Evolutionary conservation across 768 basidiomycete genomes (phyloP), one percentile per base, ranked within the genome.

Genomic region (Rhodocollybia butyracea): DNA sequence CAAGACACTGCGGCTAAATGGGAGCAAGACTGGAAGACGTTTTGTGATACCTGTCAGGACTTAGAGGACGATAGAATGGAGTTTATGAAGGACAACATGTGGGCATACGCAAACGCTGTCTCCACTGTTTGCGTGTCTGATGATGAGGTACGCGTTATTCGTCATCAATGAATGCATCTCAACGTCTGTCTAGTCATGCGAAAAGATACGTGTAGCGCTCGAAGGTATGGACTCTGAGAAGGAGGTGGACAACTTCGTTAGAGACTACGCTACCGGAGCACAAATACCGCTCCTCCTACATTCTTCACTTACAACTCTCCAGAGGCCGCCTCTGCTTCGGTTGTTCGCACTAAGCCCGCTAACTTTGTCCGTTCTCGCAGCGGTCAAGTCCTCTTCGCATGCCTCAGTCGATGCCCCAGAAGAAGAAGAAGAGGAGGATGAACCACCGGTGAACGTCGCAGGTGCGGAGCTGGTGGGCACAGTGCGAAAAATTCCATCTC

Each of bases 91-190:
- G 92, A 95, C 66, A 91, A 91, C 61, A 79, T 97, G 70, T 99
- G 97, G 96, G 83, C 85, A 6, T 98, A 92, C 68, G 94, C 97
- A 0, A 99, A 99, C 68, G 88, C 89, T 0, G 87, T 97, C n/a
- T 97, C 95, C 13, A 91, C 89, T 11, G 90, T 95, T 13, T 98
- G 97, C 62, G 95, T 99, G 17, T 76, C 86, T 11, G 97, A 98
- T 66, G 97, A 99, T 63, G 93, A 96, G 84, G 92, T 94, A 63
- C 57, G 80, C 74, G 7, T 39, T 36, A 51, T 61, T 32, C 21
- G 27, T 29, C 19, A 19, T 19, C 32, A 54, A 43, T 45, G 3
- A 30, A 3, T 31, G 30, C 21, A 17, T 47, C 57, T 22, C 10
- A 29, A 51, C 39, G 50, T 21, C 31, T 30, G 19, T 45, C 26